phyloP scores from a whole-genome alignment of 1,139 yeast genomes.

The Sugiyamaella castrensis region DNA sequence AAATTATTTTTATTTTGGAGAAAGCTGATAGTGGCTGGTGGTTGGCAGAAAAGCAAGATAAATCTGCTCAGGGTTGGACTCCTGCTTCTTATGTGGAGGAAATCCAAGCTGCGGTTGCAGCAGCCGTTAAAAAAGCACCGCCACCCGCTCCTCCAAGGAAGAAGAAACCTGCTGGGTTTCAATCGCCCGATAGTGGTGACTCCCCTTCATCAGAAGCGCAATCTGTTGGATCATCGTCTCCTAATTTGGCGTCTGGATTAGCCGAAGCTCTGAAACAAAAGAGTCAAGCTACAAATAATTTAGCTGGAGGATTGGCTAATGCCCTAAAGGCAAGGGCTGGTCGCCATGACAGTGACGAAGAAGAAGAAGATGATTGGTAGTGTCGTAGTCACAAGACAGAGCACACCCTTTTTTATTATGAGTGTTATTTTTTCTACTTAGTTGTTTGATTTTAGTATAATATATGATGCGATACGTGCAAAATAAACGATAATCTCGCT shows the following conservation, averaged over 20 bases:
- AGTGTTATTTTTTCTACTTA: neutral
- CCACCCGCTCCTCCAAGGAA: slow-evolving; percentile 37
- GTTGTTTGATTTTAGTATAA: neutral
- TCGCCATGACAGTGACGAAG: slow-evolving; percentile 76
- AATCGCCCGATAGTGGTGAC: slow-evolving; percentile 25
- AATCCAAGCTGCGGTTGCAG: slow-evolving; percentile 35
- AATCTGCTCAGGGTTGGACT: slow-evolving; percentile 89
- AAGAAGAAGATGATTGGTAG: slow-evolving; percentile 55
- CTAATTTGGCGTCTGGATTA: slow-evolving; percentile 56
- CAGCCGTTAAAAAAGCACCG: slow-evolving; percentile 27
- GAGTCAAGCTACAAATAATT: slow-evolving; percentile 60
- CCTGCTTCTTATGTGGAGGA: slow-evolving; percentile 87
- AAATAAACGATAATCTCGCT: neutral
- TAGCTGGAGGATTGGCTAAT: slow-evolving; percentile 87
- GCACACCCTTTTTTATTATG: too few species aligned
- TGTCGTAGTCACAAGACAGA: neutral
- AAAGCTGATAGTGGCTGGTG: slow-evolving; percentile 84
- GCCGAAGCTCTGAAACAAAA: slow-evolving; percentile 69
- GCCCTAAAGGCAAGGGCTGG: slow-evolving; percentile 85
- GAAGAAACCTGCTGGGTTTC: slow-evolving; percentile 25
- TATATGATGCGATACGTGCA: neutral
- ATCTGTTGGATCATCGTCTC: slow-evolving; percentile 30
- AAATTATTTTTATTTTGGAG: slow-evolving; percentile 65
- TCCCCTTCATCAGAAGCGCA: slow-evolving; percentile 18
- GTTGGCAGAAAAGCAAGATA: slow-evolving; percentile 73